These are phyloP conservation scores for Yarrowia deformans DNA, from an alignment of 805 yeast species.

Conservation along the genomic window DNA sequence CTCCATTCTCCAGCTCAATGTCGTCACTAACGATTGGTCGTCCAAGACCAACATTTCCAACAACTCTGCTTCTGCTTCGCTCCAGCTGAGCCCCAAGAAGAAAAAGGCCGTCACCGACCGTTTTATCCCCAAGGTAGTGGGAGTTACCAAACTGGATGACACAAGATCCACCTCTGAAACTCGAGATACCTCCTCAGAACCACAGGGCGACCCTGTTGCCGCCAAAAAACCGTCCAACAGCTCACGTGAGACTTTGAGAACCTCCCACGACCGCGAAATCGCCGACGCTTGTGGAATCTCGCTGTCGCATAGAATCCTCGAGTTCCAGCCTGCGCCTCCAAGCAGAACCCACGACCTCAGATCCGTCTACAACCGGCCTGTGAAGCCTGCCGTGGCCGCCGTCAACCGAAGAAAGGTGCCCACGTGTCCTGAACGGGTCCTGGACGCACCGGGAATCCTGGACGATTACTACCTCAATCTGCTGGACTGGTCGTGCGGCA, in stretches of 20 bases:
- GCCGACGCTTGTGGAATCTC: constrained; percentile 95
- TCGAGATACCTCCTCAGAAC: constrained; percentile 14
- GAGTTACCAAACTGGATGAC: constrained; percentile 13
- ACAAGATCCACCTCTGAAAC: neutral
- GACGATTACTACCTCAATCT: constrained; percentile 92
- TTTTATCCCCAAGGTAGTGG: constrained; percentile 25
- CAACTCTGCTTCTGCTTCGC: neutral
- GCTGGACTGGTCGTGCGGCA: constrained; percentile 84
- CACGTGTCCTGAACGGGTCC: constrained; percentile 86
- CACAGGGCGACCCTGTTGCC: neutral
- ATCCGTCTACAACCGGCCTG: constrained; percentile 51
- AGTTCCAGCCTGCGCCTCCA: constrained; percentile 80
- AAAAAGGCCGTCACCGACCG: constrained; percentile 30
- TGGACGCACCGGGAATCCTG: constrained; percentile 94
- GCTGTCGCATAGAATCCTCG: constrained; percentile 79
- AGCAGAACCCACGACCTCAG: constrained; percentile 50
- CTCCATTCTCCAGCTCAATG: constrained; percentile 30
- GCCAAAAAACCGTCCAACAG: constrained; percentile 7
- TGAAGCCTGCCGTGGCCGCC: constrained; percentile 48
- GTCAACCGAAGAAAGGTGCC: constrained; percentile 66
- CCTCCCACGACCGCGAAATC: constrained; percentile 48
- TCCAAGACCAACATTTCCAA: constrained; percentile 12
- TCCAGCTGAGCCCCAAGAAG: constrained; percentile 20
- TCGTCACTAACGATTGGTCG: constrained; percentile 33
- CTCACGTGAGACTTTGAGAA: constrained; percentile 4